phyloP scores from a whole-genome alignment of 2,329 filamentous ascomycete species.

The Fonsecaea pedrosoi region DNA sequence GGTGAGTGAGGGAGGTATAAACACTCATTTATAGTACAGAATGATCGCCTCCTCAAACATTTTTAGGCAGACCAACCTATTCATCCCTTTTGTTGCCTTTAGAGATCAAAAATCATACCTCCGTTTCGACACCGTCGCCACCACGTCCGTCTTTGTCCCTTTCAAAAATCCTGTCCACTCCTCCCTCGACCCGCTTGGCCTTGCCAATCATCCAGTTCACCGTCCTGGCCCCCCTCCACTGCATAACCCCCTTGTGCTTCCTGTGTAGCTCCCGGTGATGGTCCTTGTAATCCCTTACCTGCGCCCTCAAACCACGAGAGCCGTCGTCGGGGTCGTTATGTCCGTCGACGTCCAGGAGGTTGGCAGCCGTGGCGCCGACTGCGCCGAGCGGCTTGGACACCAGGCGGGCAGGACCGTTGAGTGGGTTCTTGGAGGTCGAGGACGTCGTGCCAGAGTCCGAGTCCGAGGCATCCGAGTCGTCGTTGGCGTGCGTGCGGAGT shows the following conservation, averaged over 20 bases:
- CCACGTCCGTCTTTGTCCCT: conserved; percentile 61
- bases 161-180: conserved; percentile 58
- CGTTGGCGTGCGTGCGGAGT: conserved; percentile 34
- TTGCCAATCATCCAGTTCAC: conserved; percentile 67
- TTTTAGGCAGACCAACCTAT: too few relatives aligned
- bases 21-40: too few relatives aligned
- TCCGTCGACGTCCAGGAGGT: conserved; percentile 30
- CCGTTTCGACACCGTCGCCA: conserved; percentile 67
- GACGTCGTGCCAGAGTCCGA: conserved; percentile 24
- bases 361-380: conserved; percentile 18
- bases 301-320: conserved; percentile 41
- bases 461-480: conserved; percentile 28
- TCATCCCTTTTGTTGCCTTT: too few relatives aligned
- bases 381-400: conserved; percentile 25
- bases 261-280: conserved; percentile 73
- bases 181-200: conserved; percentile 58
- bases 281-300: conserved; percentile 68
- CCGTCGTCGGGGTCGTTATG: conserved; percentile 40
- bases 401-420: conserved; percentile 24
- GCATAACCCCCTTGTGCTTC: conserved; percentile 74
- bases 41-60: too few relatives aligned
- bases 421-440: conserved; percentile 9
- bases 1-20: too few relatives aligned
- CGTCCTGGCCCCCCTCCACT: conserved; percentile 68
- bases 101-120: conserved; percentile 58